phyloP scores from a whole-genome alignment of 495 filamentous ascomycete genomes.

The Neurospora sp. region DNA sequence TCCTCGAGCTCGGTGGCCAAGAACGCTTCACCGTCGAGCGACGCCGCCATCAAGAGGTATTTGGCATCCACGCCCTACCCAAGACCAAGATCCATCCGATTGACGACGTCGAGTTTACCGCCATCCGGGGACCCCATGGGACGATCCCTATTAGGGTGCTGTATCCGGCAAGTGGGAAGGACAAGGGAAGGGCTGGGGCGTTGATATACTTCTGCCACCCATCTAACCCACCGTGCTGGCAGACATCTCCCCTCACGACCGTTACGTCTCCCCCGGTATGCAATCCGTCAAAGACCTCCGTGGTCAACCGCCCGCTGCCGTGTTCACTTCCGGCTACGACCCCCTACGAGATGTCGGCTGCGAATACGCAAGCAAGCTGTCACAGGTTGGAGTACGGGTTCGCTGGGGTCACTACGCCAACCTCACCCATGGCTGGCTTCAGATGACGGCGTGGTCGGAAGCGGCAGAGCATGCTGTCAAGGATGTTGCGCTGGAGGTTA shows the following conservation, averaged over 20 bases:
- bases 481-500: not conserved
- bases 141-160: no score
- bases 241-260: constrained; percentile 8
- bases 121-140: constrained; percentile 26
- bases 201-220: constrained; percentile 17
- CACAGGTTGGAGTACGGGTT: constrained; percentile 18
- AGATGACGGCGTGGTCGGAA: constrained; percentile 28
- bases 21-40: constrained; percentile 21
- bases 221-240: not conserved
- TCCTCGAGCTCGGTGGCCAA: constrained; percentile 14
- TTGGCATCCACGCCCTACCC: constrained; percentile 20
- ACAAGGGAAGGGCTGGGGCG: constrained; percentile 7
- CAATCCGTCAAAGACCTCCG: constrained; percentile 8
- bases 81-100: constrained; percentile 15
- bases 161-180: no score
- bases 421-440: constrained; percentile 25
- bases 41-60: constrained; percentile 20
- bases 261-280: constrained; percentile 15
- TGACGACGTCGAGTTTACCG: constrained; percentile 21
- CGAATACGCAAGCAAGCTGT: constrained; percentile 26
- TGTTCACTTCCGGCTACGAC: constrained; percentile 31
- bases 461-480: constrained; percentile 14
- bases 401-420: constrained; percentile 22
- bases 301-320: constrained; percentile 14
- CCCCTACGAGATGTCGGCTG: constrained; percentile 28